phyloP scores from a whole-genome alignment of 139 green algal species.

The Eudorina sp. region DNA sequence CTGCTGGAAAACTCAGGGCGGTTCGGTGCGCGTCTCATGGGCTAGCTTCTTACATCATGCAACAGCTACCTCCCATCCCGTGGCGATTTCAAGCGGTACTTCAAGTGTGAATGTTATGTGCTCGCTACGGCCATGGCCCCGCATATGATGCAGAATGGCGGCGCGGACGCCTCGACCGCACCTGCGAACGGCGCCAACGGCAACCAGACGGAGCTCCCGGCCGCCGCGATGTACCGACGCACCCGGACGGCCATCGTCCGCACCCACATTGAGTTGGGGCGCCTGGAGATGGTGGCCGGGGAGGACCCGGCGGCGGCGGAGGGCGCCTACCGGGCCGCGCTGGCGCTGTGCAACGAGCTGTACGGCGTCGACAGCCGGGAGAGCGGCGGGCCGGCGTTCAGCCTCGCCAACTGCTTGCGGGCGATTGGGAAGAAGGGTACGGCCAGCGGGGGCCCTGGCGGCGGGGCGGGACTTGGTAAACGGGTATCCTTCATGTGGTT shows the following conservation, averaged over 20 bases:
- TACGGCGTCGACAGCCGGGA: constrained; percentile 35
- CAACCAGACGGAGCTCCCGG: neutral
- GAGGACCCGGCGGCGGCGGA: constrained; percentile 16
- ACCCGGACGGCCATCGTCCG: constrained; percentile 37
- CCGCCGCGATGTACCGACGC: neutral
- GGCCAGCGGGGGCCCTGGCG: no score
- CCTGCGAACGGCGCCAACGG: neutral
- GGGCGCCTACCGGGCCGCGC: constrained; percentile 25
- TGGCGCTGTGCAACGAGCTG: constrained; percentile 3
- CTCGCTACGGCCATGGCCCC: no score
- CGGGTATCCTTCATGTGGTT: no score
- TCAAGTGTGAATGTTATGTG: no score
- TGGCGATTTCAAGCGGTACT: no score
- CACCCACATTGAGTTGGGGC: constrained; percentile 38
- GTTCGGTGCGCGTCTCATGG: no score
- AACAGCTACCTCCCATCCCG: no score
- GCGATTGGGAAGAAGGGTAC: constrained; percentile 39
- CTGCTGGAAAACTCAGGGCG: no score
- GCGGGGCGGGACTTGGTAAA: no score
- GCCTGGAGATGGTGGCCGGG: constrained; percentile 35
- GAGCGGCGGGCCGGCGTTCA: constrained; percentile 13
- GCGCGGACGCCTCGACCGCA: no score
- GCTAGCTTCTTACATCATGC: no score
- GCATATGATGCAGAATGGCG: no score
- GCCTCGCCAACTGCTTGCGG: constrained; percentile 38